These are phyloP conservation scores for Ustulina deusta DNA, from an alignment of 2,329 filamentous ascomycete species.

Conservation along the genomic window DNA sequence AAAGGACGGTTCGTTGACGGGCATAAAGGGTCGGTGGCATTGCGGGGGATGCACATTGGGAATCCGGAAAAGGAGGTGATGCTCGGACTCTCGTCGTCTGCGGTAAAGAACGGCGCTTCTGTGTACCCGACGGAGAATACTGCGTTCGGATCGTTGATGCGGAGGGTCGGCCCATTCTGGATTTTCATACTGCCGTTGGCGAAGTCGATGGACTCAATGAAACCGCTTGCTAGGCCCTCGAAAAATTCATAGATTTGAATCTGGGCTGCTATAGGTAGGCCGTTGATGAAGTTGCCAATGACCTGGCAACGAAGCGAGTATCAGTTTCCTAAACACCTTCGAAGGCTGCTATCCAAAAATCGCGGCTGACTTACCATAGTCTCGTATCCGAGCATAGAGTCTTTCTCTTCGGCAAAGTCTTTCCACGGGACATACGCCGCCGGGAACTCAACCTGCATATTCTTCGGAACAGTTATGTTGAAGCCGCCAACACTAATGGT, in stretches of 20 bases:
- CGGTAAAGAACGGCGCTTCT: slow-evolving; percentile 57
- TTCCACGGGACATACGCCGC: slow-evolving; percentile 59
- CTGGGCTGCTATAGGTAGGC: slow-evolving; percentile 51
- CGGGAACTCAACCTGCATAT: slow-evolving; percentile 62
- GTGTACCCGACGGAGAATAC: slow-evolving; percentile 56
- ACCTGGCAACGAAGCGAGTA: slow-evolving; percentile 44
- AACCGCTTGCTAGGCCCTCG: slow-evolving; percentile 53
- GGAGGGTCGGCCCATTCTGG: slow-evolving; percentile 49
- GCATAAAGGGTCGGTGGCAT: slow-evolving; percentile 53
- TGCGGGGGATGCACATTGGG: slow-evolving; percentile 64
- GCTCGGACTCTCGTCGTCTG: slow-evolving; percentile 62
- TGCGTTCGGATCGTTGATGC: slow-evolving; percentile 60
- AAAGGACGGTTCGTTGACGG: slow-evolving; percentile 53
- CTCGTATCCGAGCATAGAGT: slow-evolving; percentile 52
- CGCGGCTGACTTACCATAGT: slow-evolving; percentile 48
- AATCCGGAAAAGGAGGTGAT: slow-evolving; percentile 63
- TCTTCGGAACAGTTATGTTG: slow-evolving; percentile 60
- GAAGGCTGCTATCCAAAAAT: not conserved
- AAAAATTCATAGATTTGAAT: slow-evolving; percentile 53
- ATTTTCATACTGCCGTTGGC: slow-evolving; percentile 53
- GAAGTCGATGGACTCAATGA: slow-evolving; percentile 53
- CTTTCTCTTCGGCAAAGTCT: slow-evolving; percentile 52
- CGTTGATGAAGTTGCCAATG: slow-evolving; percentile 54
- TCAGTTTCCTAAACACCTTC: not conserved
- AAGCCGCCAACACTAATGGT: slow-evolving; percentile 59